These are phyloP conservation scores for Tolypocladium inflatum DNA, from an alignment of 2,329 filamentous ascomycete genomes.

Conservation along the genomic window DNA sequence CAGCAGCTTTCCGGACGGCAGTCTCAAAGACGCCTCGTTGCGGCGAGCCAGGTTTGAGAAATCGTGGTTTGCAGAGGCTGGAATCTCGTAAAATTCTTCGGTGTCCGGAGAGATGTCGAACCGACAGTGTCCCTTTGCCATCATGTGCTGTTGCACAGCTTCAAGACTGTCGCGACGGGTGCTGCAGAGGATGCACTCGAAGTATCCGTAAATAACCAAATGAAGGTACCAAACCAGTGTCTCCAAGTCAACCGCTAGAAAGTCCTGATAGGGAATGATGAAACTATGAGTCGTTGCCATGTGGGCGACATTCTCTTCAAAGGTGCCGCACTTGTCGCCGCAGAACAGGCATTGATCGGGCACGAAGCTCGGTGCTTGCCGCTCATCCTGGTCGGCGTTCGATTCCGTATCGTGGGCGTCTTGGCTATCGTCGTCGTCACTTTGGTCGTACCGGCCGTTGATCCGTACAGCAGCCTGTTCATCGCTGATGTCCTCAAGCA, in stretches of 20 bases:
- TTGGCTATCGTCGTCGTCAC: neutral
- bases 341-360: conserved; percentile 34
- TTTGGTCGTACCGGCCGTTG: neutral
- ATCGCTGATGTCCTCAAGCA: neutral
- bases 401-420: neutral
- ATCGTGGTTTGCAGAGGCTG: neutral
- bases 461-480: neutral
- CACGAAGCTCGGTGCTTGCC: conserved; percentile 11
- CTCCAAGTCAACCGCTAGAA: conserved; percentile 33
- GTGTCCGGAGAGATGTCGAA: conserved; percentile 29
- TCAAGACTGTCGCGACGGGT: conserved; percentile 29
- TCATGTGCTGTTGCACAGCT: conserved; percentile 42
- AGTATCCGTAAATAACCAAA: conserved; percentile 36
- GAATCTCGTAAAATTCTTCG: conserved; percentile 30
- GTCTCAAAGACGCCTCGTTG: conserved; percentile 4
- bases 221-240: conserved; percentile 37
- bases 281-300: conserved; percentile 41
- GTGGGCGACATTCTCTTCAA: conserved; percentile 32
- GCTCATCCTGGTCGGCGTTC: conserved; percentile 2
- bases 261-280: conserved; percentile 27
- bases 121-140: conserved; percentile 36
- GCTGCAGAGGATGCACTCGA: conserved; percentile 43
- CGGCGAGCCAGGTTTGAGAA: neutral
- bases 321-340: conserved; percentile 11
- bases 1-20: conserved; percentile 27